Evolutionary conservation across 2,329 filamentous ascomycete genomes (phyloP), one percentile per base, ranked within the genome.

Genomic region (Penicillium sp.): DNA sequence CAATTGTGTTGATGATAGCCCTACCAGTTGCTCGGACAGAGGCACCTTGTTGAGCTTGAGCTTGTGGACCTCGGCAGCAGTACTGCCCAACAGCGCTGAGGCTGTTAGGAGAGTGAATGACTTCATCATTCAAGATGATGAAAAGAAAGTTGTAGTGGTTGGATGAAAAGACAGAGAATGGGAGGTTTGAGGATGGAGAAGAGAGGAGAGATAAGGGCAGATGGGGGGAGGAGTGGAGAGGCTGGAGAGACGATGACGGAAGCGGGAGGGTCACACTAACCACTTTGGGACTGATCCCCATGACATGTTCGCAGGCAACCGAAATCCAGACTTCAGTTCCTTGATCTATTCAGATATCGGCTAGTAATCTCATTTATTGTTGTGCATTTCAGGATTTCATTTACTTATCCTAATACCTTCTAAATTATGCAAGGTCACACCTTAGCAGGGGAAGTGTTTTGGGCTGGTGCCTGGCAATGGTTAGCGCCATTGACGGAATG

Each of bases 31-130:
- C 72, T 97, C 89, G 41, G 85, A 81, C 52, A 99, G 79, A 61
- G 93, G 87, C 55, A 97, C 78, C 86, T 99, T 99, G 82, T 96
- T 88, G 67, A 99, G 86, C 81, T 95, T 93, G 82, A 96, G 86
- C 81, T 89, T 95, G 83, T 97, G 89, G 60, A 95, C 80, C 66
- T 84, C 89, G 63, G 89, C 92, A 69, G 88, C 81, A 70, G 87
- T 87, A 70, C 86, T 84, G 78, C 88, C 87, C 67, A 91, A 80
- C 79, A 95, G 83, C 77, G 85, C 80, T 66, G 85, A 84, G 75
- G 84, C 83, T 70, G 89, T 86, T 71, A 89, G 79, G 69, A 95
- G 74, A 67, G 90, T 77, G 75, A 85, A 78, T 73, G 84, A 84
- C 86, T 95, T 96, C 92, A 96, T 97, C 19, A 35, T 50, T 33